Conservation (phyloP, 2,329 filamentous ascomycete species). For the Penicillium sp. region DNA sequence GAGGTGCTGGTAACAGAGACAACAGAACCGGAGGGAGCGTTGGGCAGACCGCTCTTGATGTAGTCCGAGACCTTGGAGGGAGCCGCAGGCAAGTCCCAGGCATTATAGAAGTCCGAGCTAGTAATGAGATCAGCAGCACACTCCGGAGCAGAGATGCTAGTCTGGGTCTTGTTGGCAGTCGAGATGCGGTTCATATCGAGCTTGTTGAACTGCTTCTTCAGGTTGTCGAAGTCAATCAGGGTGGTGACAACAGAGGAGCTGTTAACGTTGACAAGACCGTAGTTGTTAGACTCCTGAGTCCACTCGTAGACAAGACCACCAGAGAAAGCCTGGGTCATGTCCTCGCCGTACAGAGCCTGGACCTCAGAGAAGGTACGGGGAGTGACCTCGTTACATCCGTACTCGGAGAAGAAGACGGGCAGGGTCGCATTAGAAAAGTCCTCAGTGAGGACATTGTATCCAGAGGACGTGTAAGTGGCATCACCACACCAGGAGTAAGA, state of each 20-base stretch:
- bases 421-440: slow-evolving; percentile 59
- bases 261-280: slow-evolving; percentile 62
- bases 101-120: slow-evolving; percentile 64
- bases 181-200: slow-evolving; percentile 70
- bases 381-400: slow-evolving; percentile 61
- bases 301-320: slow-evolving; percentile 58
- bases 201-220: slow-evolving; percentile 72
- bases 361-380: slow-evolving; percentile 63
- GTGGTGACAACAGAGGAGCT: slow-evolving; percentile 59
- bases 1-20: slow-evolving; percentile 58
- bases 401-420: slow-evolving; percentile 67
- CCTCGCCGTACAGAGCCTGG: slow-evolving; percentile 56
- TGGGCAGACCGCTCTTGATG: slow-evolving; percentile 72
- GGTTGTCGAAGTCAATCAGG: slow-evolving; percentile 67
- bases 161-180: slow-evolving; percentile 58
- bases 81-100: slow-evolving; percentile 72
- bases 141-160: slow-evolving; percentile 56
- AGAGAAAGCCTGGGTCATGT: slow-evolving; percentile 60
- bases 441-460: slow-evolving; percentile 58
- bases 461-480: slow-evolving; percentile 53
- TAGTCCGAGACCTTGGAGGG: slow-evolving; percentile 68
- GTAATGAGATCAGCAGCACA: slow-evolving; percentile 70
- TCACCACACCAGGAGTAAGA: slow-evolving; percentile 68
- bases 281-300: slow-evolving; percentile 49
- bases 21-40: slow-evolving; percentile 64